Conservation (phyloP, 495 filamentous ascomycete species). For the Penicillium coprophilum region DNA sequence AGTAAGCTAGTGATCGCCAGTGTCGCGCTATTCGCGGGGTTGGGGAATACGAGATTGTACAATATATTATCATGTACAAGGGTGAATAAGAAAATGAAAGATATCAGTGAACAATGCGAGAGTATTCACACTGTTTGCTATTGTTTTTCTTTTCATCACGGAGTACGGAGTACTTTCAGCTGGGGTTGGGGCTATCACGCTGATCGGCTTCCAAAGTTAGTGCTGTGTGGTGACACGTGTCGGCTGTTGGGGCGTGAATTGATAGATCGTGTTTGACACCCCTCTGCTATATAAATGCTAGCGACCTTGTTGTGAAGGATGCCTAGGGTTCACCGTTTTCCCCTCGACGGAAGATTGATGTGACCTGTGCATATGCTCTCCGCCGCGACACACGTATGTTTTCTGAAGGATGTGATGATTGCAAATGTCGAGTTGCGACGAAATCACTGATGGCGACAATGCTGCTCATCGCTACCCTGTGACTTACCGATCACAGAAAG, state of each 20-base stretch:
- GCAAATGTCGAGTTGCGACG: neutral
- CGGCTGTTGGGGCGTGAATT: neutral
- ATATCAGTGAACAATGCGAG: neutral
- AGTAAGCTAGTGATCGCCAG: neutral
- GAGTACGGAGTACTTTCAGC: neutral
- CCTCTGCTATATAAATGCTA: neutral
- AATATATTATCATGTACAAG: neutral
- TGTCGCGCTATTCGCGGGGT: neutral
- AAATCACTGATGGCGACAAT: neutral
- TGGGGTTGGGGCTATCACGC: neutral
- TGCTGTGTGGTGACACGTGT: conserved; percentile 1
- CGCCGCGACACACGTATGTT: neutral
- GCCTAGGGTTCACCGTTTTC: neutral
- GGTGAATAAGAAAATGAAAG: neutral
- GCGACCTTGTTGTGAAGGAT: neutral
- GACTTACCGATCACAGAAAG: neutral
- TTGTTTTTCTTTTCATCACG: neutral
- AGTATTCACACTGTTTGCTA: neutral
- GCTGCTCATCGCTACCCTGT: neutral
- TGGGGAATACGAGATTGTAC: neutral
- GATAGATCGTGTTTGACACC: neutral
- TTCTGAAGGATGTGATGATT: neutral
- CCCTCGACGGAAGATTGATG: neutral
- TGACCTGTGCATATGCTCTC: neutral
- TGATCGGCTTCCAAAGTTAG: neutral